Base-by-base conservation (phyloP, 371 early-diverging fungal genomes). In the Syncephalastrum monosporum region DNA sequence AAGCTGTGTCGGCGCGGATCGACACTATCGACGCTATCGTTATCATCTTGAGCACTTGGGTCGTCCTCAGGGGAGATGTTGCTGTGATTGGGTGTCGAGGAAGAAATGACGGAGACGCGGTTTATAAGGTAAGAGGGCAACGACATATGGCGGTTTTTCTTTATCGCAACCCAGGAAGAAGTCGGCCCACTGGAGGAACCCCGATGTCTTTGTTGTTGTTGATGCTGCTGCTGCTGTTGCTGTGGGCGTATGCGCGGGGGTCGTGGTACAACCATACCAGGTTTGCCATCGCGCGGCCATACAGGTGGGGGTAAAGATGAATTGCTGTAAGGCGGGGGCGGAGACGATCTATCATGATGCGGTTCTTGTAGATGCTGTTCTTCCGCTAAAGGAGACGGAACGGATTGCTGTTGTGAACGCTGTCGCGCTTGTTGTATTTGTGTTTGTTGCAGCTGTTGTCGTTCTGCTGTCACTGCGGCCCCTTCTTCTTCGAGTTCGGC, bases 51-150 rank as follows among this genome's bases (percentile, higher is more conserved):
- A 14, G 6, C 47, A 14, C 13, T 46, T 23, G 12, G 19, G 13
- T 46, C 47, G 23, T 46, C 47, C 7, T 46, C 14, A 14, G 38
- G 38, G 10, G 38, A 33, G 7, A 33, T 33, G 38, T 10, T 33
- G 10, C 38, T 33, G 8, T 33, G 38, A 10, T 10, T 33, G 12
- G 38, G 38, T 33, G 38, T 33, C 38, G 51, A 27, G 38, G 51
- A 51, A 13, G 48, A 3, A 4, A 4, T 16, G 1, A 29, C 24
- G 3, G 55, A 45, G 7, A 44, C 33, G 19, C 55, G 55, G 27
- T 55, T 48, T 12, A 49, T 42, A 8, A 56, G 41, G 17, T 56
- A 50, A 3, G 50, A 42, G 21, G 57, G 57, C 57, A 56, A 24
- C 23, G 57, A 56, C 42, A 56, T 29, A 7, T 49, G 25, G 47